These are phyloP conservation scores for Suillus alpinus DNA, from an alignment of 768 basidiomycete species.

Conservation along the genomic window DNA sequence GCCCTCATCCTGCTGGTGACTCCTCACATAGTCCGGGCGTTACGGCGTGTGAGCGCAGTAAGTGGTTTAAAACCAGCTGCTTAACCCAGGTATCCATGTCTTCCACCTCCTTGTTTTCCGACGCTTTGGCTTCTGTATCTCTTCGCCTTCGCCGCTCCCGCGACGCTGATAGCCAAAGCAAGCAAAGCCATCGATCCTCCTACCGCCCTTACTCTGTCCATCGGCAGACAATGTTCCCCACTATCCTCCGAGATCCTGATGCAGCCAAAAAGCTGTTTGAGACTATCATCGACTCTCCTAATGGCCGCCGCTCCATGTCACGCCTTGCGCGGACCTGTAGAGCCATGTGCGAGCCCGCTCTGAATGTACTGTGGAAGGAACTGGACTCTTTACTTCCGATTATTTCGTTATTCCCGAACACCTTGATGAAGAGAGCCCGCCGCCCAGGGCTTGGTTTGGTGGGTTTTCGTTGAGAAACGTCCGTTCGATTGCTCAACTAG, in stretches of 20 bases:
- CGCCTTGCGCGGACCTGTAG: constrained; percentile 74
- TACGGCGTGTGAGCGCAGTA: constrained; percentile 44
- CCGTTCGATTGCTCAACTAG: constrained; percentile 7
- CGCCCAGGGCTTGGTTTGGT: constrained; percentile 79
- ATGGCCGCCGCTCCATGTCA: constrained; percentile 65
- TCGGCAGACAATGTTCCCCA: constrained; percentile 50
- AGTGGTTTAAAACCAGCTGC: constrained; percentile 38
- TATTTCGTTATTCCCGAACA: constrained; percentile 66
- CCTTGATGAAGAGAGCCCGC: constrained; percentile 64
- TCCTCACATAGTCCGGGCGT: constrained; percentile 23
- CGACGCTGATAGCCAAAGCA: constrained; percentile 28
- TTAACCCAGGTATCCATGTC: constrained; percentile 30
- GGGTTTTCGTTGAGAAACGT: constrained; percentile 26
- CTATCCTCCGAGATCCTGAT: constrained; percentile 62
- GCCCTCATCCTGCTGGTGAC: constrained; percentile 31
- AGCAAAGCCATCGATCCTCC: constrained; percentile 24
- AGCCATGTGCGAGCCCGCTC: constrained; percentile 68
- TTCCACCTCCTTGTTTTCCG: constrained; percentile 37
- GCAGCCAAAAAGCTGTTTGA: constrained; percentile 52
- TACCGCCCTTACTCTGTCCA: constrained; percentile 44
- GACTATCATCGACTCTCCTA: constrained; percentile 52
- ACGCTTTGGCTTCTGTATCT: constrained; percentile 32
- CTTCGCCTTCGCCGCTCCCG: constrained; percentile 33
- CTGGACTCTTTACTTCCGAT: constrained; percentile 73
- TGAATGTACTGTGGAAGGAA: constrained; percentile 74